Base-by-base conservation (phyloP, 768 basidiomycete species). In the Cystobasidium onofrii region DNA sequence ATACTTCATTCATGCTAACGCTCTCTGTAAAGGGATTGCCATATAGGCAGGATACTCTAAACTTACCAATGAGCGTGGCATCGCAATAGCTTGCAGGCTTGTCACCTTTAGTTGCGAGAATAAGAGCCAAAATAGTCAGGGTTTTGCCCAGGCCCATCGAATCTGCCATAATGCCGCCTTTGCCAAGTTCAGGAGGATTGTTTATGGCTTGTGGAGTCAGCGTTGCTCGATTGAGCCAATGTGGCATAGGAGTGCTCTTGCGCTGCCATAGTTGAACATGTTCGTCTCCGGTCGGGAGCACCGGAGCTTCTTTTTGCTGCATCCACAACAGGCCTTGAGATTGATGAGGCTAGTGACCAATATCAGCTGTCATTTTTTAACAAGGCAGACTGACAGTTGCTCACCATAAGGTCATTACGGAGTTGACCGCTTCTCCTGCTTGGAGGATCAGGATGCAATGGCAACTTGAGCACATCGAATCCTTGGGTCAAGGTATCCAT, bases 191-290 rank as follows among this genome's bases (percentile, higher is more conserved):
- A 1, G 92, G 92, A 0, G 83, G 78, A 15, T 73, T 75, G 12
- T 71, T 75, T 0, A 82, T 81, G 66, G 85, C 83, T 79, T 90
- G 90, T 23, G 89, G 90, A 15, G 87, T 88, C 76, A 88, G 89
- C 0, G 93, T 93, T 0, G 89, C 91, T 72, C 94, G 88, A 75
- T 92, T 91, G 79, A 86, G 87, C 78, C 88, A 92, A 78, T 55
- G 23, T 6, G 43, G 50, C 39, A 73, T 41, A 4, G 55, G 33
- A 13, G 31, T 63, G 15, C 18, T 39, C 20, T 55, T 31, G 17
- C 55, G 44, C 17, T 52, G 63, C 73, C 73, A 74, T 1, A 74
- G 73, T 63, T 74, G 73, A 4, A 74, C 69, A 7, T 44, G 73
- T n/a, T 66, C 65, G 2, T 61, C 73, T 9, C 39, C 44, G 12